Conservation (phyloP, 495 filamentous ascomycete species). For the Penicillium angulare region DNA sequence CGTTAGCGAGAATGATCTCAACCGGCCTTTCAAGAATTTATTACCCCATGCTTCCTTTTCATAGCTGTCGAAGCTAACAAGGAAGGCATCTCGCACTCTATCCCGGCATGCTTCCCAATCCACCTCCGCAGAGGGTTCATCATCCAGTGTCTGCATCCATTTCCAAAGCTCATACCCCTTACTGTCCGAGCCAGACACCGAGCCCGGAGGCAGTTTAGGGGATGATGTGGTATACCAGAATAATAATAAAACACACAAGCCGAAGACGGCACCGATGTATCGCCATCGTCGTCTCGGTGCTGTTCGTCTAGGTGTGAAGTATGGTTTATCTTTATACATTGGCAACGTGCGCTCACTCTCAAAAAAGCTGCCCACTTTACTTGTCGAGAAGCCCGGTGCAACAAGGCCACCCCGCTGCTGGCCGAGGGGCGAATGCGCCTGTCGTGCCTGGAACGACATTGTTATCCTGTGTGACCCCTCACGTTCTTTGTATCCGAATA, state of each 20-base stretch:
- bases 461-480: neutral
- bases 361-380: slow-evolving; percentile 53
- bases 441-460: slow-evolving; percentile 19
- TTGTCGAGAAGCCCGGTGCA: slow-evolving; percentile 43
- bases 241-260: slow-evolving; percentile 39
- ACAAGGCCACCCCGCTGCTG: slow-evolving; percentile 38
- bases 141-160: slow-evolving; percentile 38
- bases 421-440: slow-evolving; percentile 5
- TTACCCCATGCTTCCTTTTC: slow-evolving; percentile 92
- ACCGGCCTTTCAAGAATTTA: neutral
- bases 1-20: too few species aligned
- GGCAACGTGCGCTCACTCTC: slow-evolving; percentile 64
- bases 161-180: slow-evolving; percentile 41
- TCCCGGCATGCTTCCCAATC: slow-evolving; percentile 75
- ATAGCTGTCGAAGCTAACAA: slow-evolving; percentile 88
- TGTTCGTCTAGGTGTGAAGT: slow-evolving; percentile 50
- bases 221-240: slow-evolving; percentile 42
- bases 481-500: neutral
- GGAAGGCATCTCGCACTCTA: slow-evolving; percentile 85
- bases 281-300: slow-evolving; percentile 33
- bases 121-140: slow-evolving; percentile 27
- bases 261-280: slow-evolving; percentile 21
- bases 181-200: slow-evolving; percentile 13
- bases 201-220: slow-evolving; percentile 8
- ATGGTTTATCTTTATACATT: slow-evolving; percentile 99